A percentile compares a stretch with the other conserved stretches of the same genome.
phyloP scores from a whole-genome alignment of 2,329 filamentous ascomycete genomes.

The Aspergillus sp. region DNA sequence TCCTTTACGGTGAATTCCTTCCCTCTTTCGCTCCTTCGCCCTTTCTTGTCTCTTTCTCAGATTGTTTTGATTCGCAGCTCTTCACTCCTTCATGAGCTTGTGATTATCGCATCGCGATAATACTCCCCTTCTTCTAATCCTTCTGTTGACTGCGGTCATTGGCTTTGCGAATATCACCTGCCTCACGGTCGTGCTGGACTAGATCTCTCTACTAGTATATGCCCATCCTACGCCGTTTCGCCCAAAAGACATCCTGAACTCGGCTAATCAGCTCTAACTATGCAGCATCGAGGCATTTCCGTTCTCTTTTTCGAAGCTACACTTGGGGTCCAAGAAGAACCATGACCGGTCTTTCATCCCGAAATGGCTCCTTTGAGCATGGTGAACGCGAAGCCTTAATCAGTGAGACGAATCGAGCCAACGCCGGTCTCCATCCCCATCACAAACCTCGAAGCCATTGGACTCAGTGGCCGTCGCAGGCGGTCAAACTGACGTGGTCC shows the following conservation, averaged over 20 bases:
- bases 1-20: slow-evolving; percentile 1
- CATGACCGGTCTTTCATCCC: slow-evolving; percentile 26
- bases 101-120: too few relatives aligned
- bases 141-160: background rate
- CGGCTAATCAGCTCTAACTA: slow-evolving; percentile 8
- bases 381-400: slow-evolving; percentile 37
- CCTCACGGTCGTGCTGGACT: too few relatives aligned
- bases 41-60: background rate
- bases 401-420: slow-evolving; percentile 15
- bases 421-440: slow-evolving; percentile 19
- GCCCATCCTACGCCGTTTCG: background rate
- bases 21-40: slow-evolving; percentile 1
- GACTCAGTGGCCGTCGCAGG: slow-evolving; percentile 39
- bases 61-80: background rate
- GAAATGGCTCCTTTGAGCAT: slow-evolving; percentile 30
- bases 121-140: too few relatives aligned
- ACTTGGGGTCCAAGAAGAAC: slow-evolving; percentile 26
- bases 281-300: slow-evolving; percentile 26
- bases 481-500: slow-evolving; percentile 41
- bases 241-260: background rate
- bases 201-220: too few relatives aligned
- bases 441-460: slow-evolving; percentile 37
- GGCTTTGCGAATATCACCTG: too few relatives aligned
- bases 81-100: background rate
- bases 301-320: slow-evolving; percentile 27